phyloP scores from a whole-genome alignment of 352 stramenopile genomes.

The Phytophthora foliorum region DNA sequence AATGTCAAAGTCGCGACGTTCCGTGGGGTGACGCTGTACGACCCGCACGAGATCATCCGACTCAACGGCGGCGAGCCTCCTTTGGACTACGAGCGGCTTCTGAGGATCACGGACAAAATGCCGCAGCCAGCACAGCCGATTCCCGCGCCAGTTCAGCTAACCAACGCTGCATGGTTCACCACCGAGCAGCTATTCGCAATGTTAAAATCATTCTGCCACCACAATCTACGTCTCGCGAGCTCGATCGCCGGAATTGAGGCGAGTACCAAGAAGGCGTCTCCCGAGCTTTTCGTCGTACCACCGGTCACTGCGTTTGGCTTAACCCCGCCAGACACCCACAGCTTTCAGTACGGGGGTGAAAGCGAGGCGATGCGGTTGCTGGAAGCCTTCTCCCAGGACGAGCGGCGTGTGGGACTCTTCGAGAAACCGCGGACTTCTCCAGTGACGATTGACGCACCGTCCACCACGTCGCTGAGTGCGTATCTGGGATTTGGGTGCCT shows the following conservation, averaged over 20 bases:
- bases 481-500: slow-evolving; percentile 95
- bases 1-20: slow-evolving; percentile 48
- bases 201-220: slow-evolving; percentile 39
- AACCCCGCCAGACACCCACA: slow-evolving; percentile 40
- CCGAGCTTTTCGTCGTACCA: slow-evolving; percentile 52
- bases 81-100: slow-evolving; percentile 62
- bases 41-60: slow-evolving; percentile 62
- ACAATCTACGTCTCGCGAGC: slow-evolving; percentile 13
- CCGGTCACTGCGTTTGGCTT: slow-evolving; percentile 53
- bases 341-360: slow-evolving; percentile 69
- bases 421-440: slow-evolving; percentile 97
- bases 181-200: slow-evolving; percentile 42
- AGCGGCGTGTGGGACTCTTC: slow-evolving; percentile 91
- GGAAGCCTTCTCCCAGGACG: slow-evolving; percentile 65
- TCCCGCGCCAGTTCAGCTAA: slow-evolving; percentile 37
- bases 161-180: slow-evolving; percentile 25
- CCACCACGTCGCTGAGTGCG: slow-evolving; percentile 95
- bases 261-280: background rate
- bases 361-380: slow-evolving; percentile 57
- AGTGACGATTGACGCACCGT: slow-evolving; percentile 80
- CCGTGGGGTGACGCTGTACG: slow-evolving; percentile 64
- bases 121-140: slow-evolving; percentile 61
- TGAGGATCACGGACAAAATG: slow-evolving; percentile 66
- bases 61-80: slow-evolving; percentile 54
- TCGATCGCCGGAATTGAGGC: slow-evolving; percentile 39